phyloP scores from a whole-genome alignment of 331 rosid genomes.

The Quercus tomentella region DNA sequence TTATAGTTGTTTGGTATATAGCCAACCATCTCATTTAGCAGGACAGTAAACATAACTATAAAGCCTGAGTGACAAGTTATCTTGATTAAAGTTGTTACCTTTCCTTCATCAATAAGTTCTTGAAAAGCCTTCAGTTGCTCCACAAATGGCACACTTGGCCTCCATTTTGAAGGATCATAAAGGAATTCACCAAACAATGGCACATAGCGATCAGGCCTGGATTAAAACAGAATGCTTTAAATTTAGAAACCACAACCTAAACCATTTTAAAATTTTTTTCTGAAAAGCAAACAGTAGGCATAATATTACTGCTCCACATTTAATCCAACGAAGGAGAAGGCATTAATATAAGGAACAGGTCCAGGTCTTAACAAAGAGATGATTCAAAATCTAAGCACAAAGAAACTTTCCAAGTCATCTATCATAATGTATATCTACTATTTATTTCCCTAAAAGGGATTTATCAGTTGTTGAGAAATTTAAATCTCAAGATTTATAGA shows the following conservation, averaged over 20 bases:
- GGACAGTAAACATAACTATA: constrained; percentile 1
- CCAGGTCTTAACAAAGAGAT: background rate
- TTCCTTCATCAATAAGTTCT: constrained; percentile 87
- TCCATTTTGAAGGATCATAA: constrained; percentile 79
- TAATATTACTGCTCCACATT: background rate
- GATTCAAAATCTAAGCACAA: background rate
- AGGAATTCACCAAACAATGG: constrained; percentile 55
- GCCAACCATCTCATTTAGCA: background rate
- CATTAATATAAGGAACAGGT: background rate
- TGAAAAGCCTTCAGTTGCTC: constrained; percentile 88
- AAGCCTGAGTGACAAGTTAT: constrained; percentile 1
- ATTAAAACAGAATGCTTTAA: constrained; percentile 10
- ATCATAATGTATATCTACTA: too few species aligned
- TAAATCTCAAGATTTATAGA: too few species aligned
- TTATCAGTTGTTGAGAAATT: too few species aligned
- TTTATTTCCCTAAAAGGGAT: too few species aligned
- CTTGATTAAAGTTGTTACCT: constrained; percentile 43
- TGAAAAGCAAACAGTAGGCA: constrained; percentile 8
- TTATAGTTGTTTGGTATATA: background rate
- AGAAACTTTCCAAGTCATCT: background rate
- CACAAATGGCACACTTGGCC: constrained; percentile 85
- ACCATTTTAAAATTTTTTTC: background rate
- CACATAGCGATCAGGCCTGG: constrained; percentile 94
- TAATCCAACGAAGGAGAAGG: background rate
- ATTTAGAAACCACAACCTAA: constrained; percentile 4